These are phyloP conservation scores for Nephelium lappaceum DNA, from an alignment of 345 rosid genomes.

Conservation along the genomic window DNA sequence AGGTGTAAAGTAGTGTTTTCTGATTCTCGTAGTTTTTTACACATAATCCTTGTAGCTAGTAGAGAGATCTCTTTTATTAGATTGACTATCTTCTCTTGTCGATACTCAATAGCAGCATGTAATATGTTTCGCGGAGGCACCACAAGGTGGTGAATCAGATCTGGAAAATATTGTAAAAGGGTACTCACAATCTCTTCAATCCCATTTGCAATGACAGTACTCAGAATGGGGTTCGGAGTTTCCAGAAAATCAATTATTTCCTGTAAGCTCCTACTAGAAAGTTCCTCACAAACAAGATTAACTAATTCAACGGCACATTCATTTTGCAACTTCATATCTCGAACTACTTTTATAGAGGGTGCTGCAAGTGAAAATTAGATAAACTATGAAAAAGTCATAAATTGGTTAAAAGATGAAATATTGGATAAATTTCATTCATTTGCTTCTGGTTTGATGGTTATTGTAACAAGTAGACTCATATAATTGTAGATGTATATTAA, in stretches of 20 bases:
- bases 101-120: constrained; percentile 10
- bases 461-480: too few relatives aligned
- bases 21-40: not conserved
- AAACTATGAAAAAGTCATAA: not conserved
- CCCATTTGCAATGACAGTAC: not conserved
- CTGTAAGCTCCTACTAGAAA: not conserved
- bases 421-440: too few relatives aligned
- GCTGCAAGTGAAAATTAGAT: not conserved
- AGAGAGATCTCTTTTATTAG: not conserved
- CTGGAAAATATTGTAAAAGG: not conserved
- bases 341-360: not conserved
- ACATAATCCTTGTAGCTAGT: not conserved
- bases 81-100: constrained; percentile 8
- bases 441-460: too few relatives aligned
- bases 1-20: not conserved
- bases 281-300: not conserved
- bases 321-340: not conserved
- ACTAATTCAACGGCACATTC: not conserved
- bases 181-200: not conserved
- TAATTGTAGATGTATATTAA: too few relatives aligned
- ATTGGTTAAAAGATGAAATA: too few relatives aligned
- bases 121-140: not conserved
- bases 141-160: not conserved
- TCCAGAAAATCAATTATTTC: not conserved
- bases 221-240: not conserved